phyloP scores from a whole-genome alignment of 441 rosid species.

The Adansonia grandidieri region DNA sequence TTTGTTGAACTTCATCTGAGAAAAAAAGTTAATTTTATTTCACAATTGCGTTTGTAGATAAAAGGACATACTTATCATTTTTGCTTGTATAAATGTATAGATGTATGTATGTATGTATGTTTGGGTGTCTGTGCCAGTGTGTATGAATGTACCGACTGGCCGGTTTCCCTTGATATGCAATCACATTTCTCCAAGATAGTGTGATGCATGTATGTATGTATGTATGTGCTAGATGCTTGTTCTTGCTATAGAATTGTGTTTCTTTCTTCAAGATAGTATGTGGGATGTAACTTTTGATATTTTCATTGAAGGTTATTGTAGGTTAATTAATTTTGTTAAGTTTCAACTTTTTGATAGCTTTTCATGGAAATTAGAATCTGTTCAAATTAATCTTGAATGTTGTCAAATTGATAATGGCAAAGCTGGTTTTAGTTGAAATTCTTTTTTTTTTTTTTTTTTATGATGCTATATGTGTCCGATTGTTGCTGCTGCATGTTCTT shows the following conservation, averaged over 20 bases:
- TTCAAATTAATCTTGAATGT: background rate
- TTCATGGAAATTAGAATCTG: background rate
- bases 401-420: background rate
- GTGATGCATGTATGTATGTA: background rate
- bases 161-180: background rate
- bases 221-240: background rate
- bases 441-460: background rate
- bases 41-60: background rate
- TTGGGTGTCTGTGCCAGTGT: background rate
- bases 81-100: background rate
- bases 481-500: constrained; percentile 10
- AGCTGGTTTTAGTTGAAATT: constrained; percentile 10
- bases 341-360: constrained; percentile 5
- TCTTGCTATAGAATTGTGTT: background rate
- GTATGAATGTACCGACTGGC: background rate
- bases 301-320: background rate
- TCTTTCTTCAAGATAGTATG: background rate
- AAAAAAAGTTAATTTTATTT: background rate
- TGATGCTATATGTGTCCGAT: background rate
- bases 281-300: constrained; percentile 8
- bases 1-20: background rate
- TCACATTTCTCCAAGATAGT: background rate
- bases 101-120: background rate
- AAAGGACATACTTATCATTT: background rate
- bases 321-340: constrained; percentile 2